A percentile compares a stretch with the other conserved stretches of the same genome.
Evolutionary conservation across 164 flowering plant genomes (phyloP).

Genomic region (Saururus chinensis): DNA sequence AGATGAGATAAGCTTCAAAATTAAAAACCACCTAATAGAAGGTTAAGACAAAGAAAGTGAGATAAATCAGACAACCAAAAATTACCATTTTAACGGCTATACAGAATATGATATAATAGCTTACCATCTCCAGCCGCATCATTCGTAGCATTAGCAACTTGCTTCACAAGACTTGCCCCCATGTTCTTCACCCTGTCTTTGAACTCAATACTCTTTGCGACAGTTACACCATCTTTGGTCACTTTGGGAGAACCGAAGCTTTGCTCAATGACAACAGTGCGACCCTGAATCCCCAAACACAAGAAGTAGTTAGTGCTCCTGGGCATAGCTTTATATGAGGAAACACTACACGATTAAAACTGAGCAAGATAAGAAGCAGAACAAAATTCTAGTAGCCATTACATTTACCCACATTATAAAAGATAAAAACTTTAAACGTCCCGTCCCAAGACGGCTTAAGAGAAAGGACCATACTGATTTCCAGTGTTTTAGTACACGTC

Average conservation of each 20-base stretch:
- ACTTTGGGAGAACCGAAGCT: slow-evolving; percentile 93
- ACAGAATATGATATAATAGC: slow-evolving; percentile 2
- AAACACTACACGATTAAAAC: no score
- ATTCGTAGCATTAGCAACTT: slow-evolving; percentile 97
- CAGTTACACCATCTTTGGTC: slow-evolving; percentile 97
- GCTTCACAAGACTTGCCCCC: slow-evolving; percentile 97
- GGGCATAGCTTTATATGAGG: no score
- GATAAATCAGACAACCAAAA: no score
- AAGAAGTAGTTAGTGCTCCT: neutral
- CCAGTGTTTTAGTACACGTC: no score
- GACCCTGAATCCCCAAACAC: slow-evolving; percentile 37
- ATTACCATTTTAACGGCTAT: neutral
- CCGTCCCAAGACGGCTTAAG: no score
- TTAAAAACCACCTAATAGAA: no score
- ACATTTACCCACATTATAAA: no score
- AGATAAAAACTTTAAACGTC: no score
- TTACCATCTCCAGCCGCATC: slow-evolving; percentile 95
- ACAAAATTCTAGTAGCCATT: no score
- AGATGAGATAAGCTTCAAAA: neutral
- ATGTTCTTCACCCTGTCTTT: slow-evolving; percentile 77
- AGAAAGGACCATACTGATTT: no score
- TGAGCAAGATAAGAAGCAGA: no score
- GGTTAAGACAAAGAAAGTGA: no score
- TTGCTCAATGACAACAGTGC: slow-evolving; percentile 88
- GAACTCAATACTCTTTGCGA: slow-evolving; percentile 92